These are phyloP conservation scores for Macrolepiota dolichaula DNA, from an alignment of 768 basidiomycete genomes.

Conservation along the genomic window DNA sequence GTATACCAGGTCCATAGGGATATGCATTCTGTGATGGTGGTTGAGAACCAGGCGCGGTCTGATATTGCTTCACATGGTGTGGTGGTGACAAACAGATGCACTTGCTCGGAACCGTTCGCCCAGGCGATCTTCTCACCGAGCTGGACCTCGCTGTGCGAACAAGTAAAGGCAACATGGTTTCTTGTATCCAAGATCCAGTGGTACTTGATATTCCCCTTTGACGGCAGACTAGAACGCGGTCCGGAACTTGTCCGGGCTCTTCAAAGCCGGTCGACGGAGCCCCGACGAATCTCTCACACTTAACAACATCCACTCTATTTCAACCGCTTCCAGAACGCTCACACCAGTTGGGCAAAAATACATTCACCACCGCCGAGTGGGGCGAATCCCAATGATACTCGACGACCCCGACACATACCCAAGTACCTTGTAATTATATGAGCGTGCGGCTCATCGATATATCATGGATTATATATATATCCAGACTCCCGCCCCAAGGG, in stretches of 20 bases:
- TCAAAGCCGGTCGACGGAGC: neutral
- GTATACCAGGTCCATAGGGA: constrained; percentile 50
- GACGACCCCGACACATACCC: neutral
- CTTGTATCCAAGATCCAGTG: constrained; percentile 1
- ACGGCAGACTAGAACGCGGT: neutral
- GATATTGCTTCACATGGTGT: constrained; percentile 3
- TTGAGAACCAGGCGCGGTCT: constrained; percentile 3
- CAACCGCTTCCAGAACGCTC: neutral
- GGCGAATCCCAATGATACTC: neutral
- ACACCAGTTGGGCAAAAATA: neutral
- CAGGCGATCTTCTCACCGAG: neutral
- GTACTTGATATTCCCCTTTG: neutral
- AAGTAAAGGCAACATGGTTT: neutral
- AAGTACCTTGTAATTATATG: neutral
- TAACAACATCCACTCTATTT: neutral
- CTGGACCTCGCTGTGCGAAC: neutral
- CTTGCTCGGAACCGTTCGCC: neutral
- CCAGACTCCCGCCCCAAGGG: neutral
- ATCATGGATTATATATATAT: neutral
- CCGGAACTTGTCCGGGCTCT: neutral
- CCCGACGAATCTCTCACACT: neutral
- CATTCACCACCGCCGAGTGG: neutral
- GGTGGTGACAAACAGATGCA: neutral
- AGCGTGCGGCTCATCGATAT: neutral
- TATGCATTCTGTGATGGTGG: constrained; percentile 14